Evolutionary conservation across 1,139 yeast genomes (phyloP).

Genomic region (Pichia sp.): DNA sequence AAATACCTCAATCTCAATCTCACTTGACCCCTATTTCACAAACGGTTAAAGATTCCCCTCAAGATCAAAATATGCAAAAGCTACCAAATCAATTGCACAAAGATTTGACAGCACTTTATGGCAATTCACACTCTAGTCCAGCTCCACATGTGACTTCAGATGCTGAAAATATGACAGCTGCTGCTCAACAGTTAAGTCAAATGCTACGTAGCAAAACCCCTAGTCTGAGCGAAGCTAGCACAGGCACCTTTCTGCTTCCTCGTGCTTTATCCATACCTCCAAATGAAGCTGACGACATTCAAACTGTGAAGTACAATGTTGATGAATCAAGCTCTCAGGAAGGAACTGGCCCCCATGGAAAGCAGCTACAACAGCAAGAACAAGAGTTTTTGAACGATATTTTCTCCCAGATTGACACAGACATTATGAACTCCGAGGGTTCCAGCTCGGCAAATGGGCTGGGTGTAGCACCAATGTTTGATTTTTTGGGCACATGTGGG

Average conservation of each 20-base stretch:
- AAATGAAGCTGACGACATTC: neutral
- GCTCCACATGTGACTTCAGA: neutral
- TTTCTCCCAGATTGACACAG: slow-evolving; percentile 29
- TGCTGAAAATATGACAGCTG: neutral
- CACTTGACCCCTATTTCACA: neutral
- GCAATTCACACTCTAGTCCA: neutral
- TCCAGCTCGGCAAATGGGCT: slow-evolving; percentile 1
- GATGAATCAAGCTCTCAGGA: neutral
- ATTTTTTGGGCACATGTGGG: slow-evolving; percentile 15
- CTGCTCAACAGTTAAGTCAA: neutral
- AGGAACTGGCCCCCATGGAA: neutral
- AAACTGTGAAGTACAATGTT: neutral
- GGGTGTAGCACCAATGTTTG: slow-evolving; percentile 15
- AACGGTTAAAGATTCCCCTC: neutral
- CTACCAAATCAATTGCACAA: neutral
- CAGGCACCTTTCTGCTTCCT: neutral
- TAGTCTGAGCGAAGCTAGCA: slow-evolving; percentile 1
- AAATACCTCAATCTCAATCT: too few species aligned
- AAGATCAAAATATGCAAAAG: neutral
- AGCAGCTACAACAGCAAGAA: slow-evolving; percentile 15
- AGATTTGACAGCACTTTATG: neutral
- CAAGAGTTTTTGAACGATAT: slow-evolving; percentile 27
- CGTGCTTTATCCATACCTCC: neutral
- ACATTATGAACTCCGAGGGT: slow-evolving; percentile 22
- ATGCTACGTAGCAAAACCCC: slow-evolving; percentile 4